Conservation (phyloP, 306 rosid species). For the cucumber (Cucumis sativus) region Cucumber_9930_V3 NC_026655.2:1876501-1877000, state of each 20-base stretch:
- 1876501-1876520: neutral
- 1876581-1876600: neutral
- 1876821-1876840: constrained; percentile 8
- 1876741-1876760: constrained; percentile 34
- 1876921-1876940: neutral
- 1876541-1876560: neutral
- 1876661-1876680: neutral
- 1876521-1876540: neutral
- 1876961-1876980: neutral
- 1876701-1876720: constrained; percentile 12
- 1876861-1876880: constrained; percentile 17
- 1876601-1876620: neutral
- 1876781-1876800: constrained; percentile 6
- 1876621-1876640: neutral
- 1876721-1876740: constrained; percentile 47
- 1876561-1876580: neutral
- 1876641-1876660: neutral
- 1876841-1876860: neutral
- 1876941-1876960: neutral
- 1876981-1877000: neutral
- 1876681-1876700: constrained; percentile 7
- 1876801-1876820: constrained; percentile 11
- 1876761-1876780: constrained; percentile 67
- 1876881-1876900: neutral
- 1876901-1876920: neutral